Percentiles rank a stretch among this genome's conserved stretches.
Evolutionary conservation across 805 yeast genomes (phyloP).

Genomic region (Yarrowia alimentaria): DNA sequence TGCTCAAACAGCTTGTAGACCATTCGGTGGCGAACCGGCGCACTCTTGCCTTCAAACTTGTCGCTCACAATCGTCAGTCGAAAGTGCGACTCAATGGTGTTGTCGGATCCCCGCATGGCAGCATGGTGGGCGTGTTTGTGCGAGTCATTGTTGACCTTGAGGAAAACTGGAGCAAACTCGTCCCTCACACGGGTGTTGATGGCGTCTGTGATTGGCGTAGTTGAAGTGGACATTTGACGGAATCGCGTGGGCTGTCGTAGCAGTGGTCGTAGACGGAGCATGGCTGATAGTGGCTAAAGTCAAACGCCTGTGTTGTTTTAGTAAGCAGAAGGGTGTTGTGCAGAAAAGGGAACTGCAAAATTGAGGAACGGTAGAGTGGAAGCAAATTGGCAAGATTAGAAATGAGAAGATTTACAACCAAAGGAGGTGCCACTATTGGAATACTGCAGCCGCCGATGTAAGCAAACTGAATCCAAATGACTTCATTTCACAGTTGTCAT

Average conservation of each 20-base stretch:
- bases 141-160: slow-evolving; percentile 73
- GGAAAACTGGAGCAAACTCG: slow-evolving; percentile 46
- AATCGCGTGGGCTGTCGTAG: slow-evolving; percentile 15
- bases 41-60: slow-evolving; percentile 58
- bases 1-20: slow-evolving; percentile 67
- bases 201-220: slow-evolving; percentile 35
- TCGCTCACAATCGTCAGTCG: slow-evolving; percentile 69
- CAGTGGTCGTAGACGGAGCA: slow-evolving; percentile 19
- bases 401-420: no score
- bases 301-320: no score
- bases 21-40: slow-evolving; percentile 76
- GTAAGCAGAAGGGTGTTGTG: no score
- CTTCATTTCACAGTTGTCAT: no score
- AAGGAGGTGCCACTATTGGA: no score
- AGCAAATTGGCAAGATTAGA: no score
- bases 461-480: no score
- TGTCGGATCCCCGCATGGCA: slow-evolving; percentile 70
- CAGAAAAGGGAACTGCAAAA: no score
- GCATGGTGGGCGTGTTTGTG: slow-evolving; percentile 85
- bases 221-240: slow-evolving; percentile 23
- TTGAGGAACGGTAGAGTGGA: no score
- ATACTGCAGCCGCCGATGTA: no score
- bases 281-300: slow-evolving; percentile 2
- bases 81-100: slow-evolving; percentile 79
- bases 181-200: slow-evolving; percentile 48